Percentiles rank a stretch among this genome's conserved stretches.
Conservation (phyloP, 2,329 filamentous ascomycete species). For the Colletotrichum horii region DNA sequence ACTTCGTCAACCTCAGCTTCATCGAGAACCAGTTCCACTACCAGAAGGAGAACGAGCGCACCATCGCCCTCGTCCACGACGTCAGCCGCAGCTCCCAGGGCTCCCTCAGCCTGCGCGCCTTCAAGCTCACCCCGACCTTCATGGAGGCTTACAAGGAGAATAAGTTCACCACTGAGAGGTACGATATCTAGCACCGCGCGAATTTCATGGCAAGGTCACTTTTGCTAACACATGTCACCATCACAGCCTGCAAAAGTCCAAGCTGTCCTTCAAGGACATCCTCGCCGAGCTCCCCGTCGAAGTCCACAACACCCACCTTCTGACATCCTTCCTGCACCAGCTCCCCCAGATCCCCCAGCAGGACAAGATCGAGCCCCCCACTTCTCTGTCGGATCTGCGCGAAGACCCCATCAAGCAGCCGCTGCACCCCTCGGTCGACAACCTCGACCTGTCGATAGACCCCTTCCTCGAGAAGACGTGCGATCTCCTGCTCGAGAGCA, state of each 20-base stretch:
- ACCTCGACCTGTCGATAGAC: slow-evolving; percentile 91
- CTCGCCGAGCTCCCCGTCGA: slow-evolving; percentile 86
- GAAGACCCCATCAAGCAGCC: slow-evolving; percentile 67
- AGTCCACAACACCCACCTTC: slow-evolving; percentile 96
- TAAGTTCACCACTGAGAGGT: slow-evolving; percentile 98
- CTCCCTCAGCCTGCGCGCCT: slow-evolving; percentile 86
- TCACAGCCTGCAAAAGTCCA: slow-evolving; percentile 91
- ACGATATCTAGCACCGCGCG: slow-evolving; percentile 26
- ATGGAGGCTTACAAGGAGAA: slow-evolving; percentile 93
- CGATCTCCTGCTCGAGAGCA: slow-evolving; percentile 93
- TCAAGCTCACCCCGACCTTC: slow-evolving; percentile 86
- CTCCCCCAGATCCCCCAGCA: slow-evolving; percentile 72
- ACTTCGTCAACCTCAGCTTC: slow-evolving; percentile 93
- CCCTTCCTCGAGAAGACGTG: slow-evolving; percentile 98
- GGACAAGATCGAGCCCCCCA: slow-evolving; percentile 75
- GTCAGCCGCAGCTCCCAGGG: slow-evolving; percentile 95
- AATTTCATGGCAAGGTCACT: neutral
- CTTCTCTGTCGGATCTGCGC: slow-evolving; percentile 79
- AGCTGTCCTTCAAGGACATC: slow-evolving; percentile 92
- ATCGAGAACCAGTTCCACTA: slow-evolving; percentile 99
- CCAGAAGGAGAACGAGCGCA: slow-evolving; percentile 92
- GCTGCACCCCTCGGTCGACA: slow-evolving; percentile 87
- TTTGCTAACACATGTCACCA: slow-evolving; percentile 11
- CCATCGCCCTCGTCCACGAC: slow-evolving; percentile 91
- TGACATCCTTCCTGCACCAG: slow-evolving; percentile 95